Conservation (phyloP, 352 stramenopile genomes). For the Phytophthora syringae region DNA sequence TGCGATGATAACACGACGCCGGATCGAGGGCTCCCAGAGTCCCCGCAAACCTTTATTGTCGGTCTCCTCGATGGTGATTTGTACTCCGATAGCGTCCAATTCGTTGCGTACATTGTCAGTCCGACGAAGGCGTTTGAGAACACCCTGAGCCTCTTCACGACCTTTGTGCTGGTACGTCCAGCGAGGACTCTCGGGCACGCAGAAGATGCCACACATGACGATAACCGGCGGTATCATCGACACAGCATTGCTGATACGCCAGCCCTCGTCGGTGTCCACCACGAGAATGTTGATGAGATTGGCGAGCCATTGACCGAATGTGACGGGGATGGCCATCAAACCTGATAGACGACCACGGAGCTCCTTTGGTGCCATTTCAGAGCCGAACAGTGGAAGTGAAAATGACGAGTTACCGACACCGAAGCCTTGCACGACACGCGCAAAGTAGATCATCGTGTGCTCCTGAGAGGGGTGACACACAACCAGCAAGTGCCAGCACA, state of each 20-base stretch:
- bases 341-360: conserved; percentile 39
- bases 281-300: conserved; percentile 42
- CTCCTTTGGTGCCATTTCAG: conserved; percentile 47
- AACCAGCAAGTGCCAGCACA: conserved; percentile 41
- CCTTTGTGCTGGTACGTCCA: conserved; percentile 41
- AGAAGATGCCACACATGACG: conserved; percentile 49
- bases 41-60: conserved; percentile 32
- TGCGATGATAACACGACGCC: conserved; percentile 36
- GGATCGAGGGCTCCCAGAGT: conserved; percentile 37
- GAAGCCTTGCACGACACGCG: conserved; percentile 41
- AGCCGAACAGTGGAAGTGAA: conserved; percentile 41
- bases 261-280: conserved; percentile 33
- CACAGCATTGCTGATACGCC: conserved; percentile 46
- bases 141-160: conserved; percentile 26
- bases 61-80: conserved; percentile 36
- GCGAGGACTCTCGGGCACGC: conserved; percentile 38
- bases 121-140: conserved; percentile 36
- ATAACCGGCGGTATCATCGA: conserved; percentile 45
- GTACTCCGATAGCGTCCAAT: conserved; percentile 45
- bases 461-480: conserved; percentile 18
- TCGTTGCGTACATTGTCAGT: conserved; percentile 38
- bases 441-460: conserved; percentile 34
- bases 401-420: conserved; percentile 41
- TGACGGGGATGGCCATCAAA: conserved; percentile 35
- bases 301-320: conserved; percentile 35